A percentile compares a stretch with the other conserved stretches of the same genome.
phyloP scores from a whole-genome alignment of 2,329 filamentous ascomycete species.

The Corynespora cassiicola region DNA sequence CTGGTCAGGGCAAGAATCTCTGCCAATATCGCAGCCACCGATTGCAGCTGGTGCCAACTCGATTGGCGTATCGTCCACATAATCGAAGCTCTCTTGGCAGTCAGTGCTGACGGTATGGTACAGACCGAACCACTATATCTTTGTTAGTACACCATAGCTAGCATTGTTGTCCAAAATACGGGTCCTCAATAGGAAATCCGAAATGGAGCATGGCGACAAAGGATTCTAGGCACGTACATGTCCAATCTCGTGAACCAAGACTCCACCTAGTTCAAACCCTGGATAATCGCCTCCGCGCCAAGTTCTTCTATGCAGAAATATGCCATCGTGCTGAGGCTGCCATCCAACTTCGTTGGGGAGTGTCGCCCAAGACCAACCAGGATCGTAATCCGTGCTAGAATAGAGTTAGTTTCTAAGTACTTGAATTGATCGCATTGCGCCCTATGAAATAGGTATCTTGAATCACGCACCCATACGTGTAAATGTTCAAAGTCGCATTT shows the following conservation, averaged over 20 bases:
- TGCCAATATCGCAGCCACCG: no score
- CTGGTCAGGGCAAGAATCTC: no score
- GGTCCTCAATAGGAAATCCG: background rate
- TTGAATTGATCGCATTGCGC: background rate
- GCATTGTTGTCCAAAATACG: background rate
- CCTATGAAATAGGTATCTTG: no score
- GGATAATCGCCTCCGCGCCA: slow-evolving; percentile 4
- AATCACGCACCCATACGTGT: slow-evolving; percentile 1
- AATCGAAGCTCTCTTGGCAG: slow-evolving; percentile 6
- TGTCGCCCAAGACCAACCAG: slow-evolving; percentile 4
- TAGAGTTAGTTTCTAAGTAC: background rate
- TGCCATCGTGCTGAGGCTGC: background rate
- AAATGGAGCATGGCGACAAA: no score
- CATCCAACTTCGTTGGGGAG: slow-evolving; percentile 1
- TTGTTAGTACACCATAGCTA: background rate
- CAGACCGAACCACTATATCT: slow-evolving; percentile 8
- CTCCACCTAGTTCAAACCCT: background rate
- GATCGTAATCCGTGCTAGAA: background rate
- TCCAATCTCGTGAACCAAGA: slow-evolving; percentile 6
- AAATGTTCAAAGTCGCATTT: slow-evolving; percentile 8
- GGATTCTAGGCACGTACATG: slow-evolving; percentile 1
- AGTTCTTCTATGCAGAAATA: slow-evolving; percentile 4
- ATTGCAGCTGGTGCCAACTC: background rate
- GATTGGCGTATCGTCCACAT: background rate
- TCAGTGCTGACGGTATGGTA: slow-evolving; percentile 4